Evolutionary conservation across 352 stramenopile species (phyloP).

Genomic region (Saprolegnia diclina): DNA sequence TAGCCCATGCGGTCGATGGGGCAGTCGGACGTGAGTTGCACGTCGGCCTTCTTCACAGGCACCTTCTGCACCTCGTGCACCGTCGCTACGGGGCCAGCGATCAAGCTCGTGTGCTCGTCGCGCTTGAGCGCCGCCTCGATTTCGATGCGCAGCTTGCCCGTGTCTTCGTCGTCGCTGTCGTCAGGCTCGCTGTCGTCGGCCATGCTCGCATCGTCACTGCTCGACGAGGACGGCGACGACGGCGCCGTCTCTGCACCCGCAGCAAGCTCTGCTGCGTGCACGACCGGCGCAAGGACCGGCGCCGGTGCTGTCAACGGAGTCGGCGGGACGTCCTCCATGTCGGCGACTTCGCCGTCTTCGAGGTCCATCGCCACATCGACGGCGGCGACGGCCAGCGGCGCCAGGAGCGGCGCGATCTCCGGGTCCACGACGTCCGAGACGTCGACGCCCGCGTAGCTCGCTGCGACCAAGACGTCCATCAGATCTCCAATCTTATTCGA

Average conservation of each 20-base stretch:
- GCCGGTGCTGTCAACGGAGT: too few relatives aligned
- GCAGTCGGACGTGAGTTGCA: constrained; percentile 64
- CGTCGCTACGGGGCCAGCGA: constrained; percentile 45
- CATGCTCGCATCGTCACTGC: constrained; percentile 28
- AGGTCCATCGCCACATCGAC: background rate
- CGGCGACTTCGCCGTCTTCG: constrained; percentile 6
- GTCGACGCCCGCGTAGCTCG: constrained; percentile 12
- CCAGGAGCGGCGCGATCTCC: background rate
- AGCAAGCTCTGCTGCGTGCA: too few relatives aligned
- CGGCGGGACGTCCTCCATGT: too few relatives aligned
- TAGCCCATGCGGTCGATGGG: constrained; percentile 62
- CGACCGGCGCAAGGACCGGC: too few relatives aligned
- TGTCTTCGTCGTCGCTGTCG: constrained; percentile 28
- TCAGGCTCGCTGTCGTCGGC: constrained; percentile 33
- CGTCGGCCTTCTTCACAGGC: constrained; percentile 55
- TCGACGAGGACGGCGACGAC: background rate
- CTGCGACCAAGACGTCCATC: constrained; percentile 18
- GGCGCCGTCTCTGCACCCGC: too few relatives aligned
- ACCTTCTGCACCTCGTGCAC: constrained; percentile 49
- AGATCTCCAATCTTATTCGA: constrained; percentile 1
- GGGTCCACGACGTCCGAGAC: background rate
- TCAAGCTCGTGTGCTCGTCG: constrained; percentile 44
- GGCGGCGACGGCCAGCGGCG: too few relatives aligned
- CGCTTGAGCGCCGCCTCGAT: constrained; percentile 76
- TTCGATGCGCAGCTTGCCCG: constrained; percentile 48